Percentiles rank a stretch among this genome's conserved stretches.
Evolutionary conservation across 768 basidiomycete genomes (phyloP).

Genomic region (Leucosporidium yakuticum): DNA sequence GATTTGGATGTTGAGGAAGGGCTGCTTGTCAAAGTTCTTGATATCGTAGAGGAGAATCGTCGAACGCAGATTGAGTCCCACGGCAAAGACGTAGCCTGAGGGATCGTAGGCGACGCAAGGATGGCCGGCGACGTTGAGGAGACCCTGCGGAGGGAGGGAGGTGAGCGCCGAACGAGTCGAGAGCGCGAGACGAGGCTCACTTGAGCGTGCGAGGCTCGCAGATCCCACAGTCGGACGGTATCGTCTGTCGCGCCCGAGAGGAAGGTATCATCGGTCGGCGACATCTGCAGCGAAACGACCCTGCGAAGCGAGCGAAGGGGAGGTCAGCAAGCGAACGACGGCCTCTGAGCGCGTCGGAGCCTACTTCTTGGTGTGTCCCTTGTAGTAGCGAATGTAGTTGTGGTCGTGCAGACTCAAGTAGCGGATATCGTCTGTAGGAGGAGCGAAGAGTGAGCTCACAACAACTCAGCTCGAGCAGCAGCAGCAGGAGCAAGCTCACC

Average conservation of each 20-base stretch:
- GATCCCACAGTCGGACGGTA: conserved; percentile 93
- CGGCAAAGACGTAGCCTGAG: conserved; percentile 76
- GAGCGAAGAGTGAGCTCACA: not conserved
- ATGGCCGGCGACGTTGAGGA: conserved; percentile 59
- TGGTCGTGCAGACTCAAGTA: conserved; percentile 96
- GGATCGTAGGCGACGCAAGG: conserved; percentile 81
- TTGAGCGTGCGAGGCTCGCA: conserved; percentile 68
- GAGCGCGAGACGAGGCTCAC: conserved; percentile 36
- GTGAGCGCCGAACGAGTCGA: not conserved
- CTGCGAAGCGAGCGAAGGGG: conserved; percentile 38
- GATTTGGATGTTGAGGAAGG: conserved; percentile 75
- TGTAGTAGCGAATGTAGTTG: conserved; percentile 91
- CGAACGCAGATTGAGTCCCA: conserved; percentile 68
- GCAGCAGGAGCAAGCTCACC: conserved; percentile 40
- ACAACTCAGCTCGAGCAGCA: not conserved
- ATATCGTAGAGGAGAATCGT: conserved; percentile 80
- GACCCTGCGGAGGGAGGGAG: conserved; percentile 47
- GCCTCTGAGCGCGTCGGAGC: conserved; percentile 9
- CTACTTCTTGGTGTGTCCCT: conserved; percentile 72
- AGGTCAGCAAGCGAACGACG: not conserved
- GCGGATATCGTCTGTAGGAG: conserved; percentile 61
- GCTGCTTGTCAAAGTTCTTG: conserved; percentile 81
- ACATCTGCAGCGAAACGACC: conserved; percentile 84
- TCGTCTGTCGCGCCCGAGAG: conserved; percentile 91
- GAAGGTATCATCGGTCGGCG: conserved; percentile 88